These are phyloP conservation scores for Geoglossum cookeanum DNA, from an alignment of 2,329 filamentous ascomycete species.

Conservation along the genomic window DNA sequence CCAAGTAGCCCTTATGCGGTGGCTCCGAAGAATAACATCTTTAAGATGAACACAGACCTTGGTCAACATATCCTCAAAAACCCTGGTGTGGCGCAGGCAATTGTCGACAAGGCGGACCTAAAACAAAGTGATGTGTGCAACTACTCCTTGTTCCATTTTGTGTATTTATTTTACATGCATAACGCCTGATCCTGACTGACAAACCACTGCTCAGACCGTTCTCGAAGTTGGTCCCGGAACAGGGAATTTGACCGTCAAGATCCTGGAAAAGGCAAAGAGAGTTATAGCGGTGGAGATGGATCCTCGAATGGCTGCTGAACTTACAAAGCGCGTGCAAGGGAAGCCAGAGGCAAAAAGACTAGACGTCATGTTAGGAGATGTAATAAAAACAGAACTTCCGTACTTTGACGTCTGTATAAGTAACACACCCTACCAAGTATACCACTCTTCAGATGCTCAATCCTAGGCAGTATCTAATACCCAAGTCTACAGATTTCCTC, in stretches of 20 bases:
- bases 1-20: slow-evolving; percentile 21
- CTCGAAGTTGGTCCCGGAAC: slow-evolving; percentile 86
- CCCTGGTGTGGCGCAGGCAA: slow-evolving; percentile 62
- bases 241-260: slow-evolving; percentile 74
- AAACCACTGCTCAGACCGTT: slow-evolving; percentile 36
- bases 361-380: slow-evolving; percentile 77
- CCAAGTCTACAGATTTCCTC: slow-evolving; percentile 52
- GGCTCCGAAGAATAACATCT: slow-evolving; percentile 55
- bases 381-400: slow-evolving; percentile 70
- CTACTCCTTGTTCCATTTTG: background rate
- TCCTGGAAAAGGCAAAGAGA: slow-evolving; percentile 71
- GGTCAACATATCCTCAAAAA: slow-evolving; percentile 90
- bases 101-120: slow-evolving; percentile 70
- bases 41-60: slow-evolving; percentile 90
- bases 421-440: slow-evolving; percentile 52
- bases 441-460: slow-evolving; percentile 1
- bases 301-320: slow-evolving; percentile 87
- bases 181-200: background rate
- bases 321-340: slow-evolving; percentile 84
- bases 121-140: slow-evolving; percentile 56
- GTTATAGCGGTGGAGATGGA: slow-evolving; percentile 81
- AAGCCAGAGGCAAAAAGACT: slow-evolving; percentile 68
- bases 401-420: slow-evolving; percentile 71
- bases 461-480: background rate
- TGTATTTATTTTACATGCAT: background rate